Conservation (phyloP, 805 yeast species). For the Sugiyamaella qingdaonensis region DNA sequence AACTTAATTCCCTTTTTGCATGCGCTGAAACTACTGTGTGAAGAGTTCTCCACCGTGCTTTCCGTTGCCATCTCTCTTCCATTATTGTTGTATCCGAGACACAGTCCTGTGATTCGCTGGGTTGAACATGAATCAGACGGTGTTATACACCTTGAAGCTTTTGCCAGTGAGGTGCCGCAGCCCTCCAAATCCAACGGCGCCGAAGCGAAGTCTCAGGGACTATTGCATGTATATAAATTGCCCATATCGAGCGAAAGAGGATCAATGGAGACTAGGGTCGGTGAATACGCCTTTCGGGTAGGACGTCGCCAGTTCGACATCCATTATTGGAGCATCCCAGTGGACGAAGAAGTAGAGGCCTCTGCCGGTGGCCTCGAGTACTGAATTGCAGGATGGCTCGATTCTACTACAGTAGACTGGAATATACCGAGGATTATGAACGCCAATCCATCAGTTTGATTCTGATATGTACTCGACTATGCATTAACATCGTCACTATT, state of each 20-base stretch:
- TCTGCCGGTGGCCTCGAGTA: neutral
- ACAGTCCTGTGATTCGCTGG: constrained; percentile 43
- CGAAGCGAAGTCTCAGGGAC: constrained; percentile 53
- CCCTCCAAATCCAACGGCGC: constrained; percentile 1
- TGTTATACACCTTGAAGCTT: constrained; percentile 73
- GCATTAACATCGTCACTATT: no score
- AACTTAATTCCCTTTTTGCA: constrained; percentile 59
- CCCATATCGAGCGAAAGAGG: constrained; percentile 76
- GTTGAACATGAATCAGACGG: constrained; percentile 62
- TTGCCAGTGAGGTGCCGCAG: constrained; percentile 53
- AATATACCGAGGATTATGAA: no score
- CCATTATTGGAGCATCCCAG: constrained; percentile 96
- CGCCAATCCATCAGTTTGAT: no score
- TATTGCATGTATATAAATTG: constrained; percentile 67
- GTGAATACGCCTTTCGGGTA: constrained; percentile 82
- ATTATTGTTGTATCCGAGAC: constrained; percentile 60
- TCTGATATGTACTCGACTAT: no score
- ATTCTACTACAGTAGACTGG: no score
- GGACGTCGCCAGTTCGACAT: constrained; percentile 81
- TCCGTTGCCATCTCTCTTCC: constrained; percentile 55
- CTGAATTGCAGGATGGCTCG: neutral
- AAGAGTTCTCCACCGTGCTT: constrained; percentile 44
- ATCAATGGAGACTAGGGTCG: constrained; percentile 64
- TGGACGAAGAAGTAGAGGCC: constrained; percentile 55
- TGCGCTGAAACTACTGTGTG: constrained; percentile 50